phyloP scores from a whole-genome alignment of 2,329 filamentous ascomycete species.

The Pseudopithomyces chartarum region DNA sequence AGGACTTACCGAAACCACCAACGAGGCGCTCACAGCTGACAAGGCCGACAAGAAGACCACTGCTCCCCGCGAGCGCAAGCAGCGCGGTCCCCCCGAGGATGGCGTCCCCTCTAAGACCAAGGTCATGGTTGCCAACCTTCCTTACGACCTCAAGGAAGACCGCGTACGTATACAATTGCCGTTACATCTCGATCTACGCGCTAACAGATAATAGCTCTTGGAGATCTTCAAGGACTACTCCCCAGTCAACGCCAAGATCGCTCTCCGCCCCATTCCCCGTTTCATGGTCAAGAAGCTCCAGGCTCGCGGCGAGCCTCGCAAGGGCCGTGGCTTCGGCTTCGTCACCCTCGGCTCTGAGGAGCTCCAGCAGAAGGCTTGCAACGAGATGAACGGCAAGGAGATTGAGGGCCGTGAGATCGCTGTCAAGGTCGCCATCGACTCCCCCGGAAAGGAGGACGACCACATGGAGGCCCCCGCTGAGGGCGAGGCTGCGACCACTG shows the following conservation, averaged over 20 bases:
- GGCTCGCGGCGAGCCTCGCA: constrained; percentile 95
- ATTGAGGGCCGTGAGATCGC: constrained; percentile 98
- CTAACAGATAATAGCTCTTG: constrained; percentile 71
- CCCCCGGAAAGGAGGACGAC: constrained; percentile 96
- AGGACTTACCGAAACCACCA: constrained; percentile 58
- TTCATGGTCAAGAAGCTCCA: constrained; percentile 99
- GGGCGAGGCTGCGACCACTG: constrained; percentile 42
- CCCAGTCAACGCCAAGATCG: constrained; percentile 95
- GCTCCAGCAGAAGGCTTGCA: constrained; percentile 93
- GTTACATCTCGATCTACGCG: not conserved
- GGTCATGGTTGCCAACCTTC: constrained; percentile 99
- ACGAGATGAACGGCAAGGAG: constrained; percentile 99
- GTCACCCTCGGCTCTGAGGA: constrained; percentile 95
- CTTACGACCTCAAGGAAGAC: constrained; percentile 96
- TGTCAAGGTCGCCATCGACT: constrained; percentile 99
- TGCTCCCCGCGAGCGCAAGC: constrained; percentile 64
- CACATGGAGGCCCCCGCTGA: constrained; percentile 57
- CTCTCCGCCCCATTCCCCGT: constrained; percentile 94
- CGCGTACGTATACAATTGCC: constrained; percentile 65
- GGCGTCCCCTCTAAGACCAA: constrained; percentile 99
- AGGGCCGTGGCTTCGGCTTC: constrained; percentile 98
- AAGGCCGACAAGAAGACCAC: constrained; percentile 53
- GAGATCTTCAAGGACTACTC: constrained; percentile 94
- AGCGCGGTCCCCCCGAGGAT: constrained; percentile 96
- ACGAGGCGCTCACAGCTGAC: constrained; percentile 60